Percentiles rank a stretch among this genome's conserved stretches.
Evolutionary conservation across 768 basidiomycete species (phyloP).

Genomic region (Lactarius tabidus): DNA sequence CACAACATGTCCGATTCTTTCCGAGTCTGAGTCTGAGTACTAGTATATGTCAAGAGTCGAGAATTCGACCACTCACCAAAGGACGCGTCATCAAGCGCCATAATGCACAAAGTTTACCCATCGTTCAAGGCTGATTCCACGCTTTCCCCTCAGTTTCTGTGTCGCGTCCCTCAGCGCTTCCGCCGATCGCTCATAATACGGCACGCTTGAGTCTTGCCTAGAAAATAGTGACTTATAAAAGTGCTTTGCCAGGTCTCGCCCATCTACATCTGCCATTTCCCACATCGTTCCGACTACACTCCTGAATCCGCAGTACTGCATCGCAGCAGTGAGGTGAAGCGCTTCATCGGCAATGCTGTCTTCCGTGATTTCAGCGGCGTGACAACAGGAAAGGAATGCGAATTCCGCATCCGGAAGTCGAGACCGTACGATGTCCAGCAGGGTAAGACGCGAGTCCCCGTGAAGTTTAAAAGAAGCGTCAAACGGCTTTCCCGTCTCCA

Average conservation of each 20-base stretch:
- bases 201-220: neutral
- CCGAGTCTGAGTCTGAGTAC: accelerated
- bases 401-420: neutral
- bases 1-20: neutral
- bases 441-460: neutral
- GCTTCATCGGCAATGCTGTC: slow-evolving; percentile 10
- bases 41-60: neutral
- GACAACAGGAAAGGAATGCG: slow-evolving; percentile 17
- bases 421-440: slow-evolving; percentile 7
- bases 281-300: slow-evolving; percentile 8
- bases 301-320: slow-evolving; percentile 22
- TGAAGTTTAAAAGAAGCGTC: slow-evolving; percentile 4
- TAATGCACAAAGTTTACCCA: slow-evolving; percentile 18
- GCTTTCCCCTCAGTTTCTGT: neutral
- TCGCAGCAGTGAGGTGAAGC: slow-evolving; percentile 20
- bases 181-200: slow-evolving; percentile 2
- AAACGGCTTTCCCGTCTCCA: neutral
- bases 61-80: neutral
- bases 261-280: slow-evolving; percentile 22
- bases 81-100: neutral
- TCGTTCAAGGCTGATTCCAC: neutral
- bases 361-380: neutral
- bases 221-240: slow-evolving; percentile 12
- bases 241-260: slow-evolving; percentile 3
- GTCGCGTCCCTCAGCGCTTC: neutral